Percentiles rank a stretch among this genome's conserved stretches.
phyloP scores from a whole-genome alignment of 2,329 filamentous ascomycete species.

The Didymella keratinophila region DNA sequence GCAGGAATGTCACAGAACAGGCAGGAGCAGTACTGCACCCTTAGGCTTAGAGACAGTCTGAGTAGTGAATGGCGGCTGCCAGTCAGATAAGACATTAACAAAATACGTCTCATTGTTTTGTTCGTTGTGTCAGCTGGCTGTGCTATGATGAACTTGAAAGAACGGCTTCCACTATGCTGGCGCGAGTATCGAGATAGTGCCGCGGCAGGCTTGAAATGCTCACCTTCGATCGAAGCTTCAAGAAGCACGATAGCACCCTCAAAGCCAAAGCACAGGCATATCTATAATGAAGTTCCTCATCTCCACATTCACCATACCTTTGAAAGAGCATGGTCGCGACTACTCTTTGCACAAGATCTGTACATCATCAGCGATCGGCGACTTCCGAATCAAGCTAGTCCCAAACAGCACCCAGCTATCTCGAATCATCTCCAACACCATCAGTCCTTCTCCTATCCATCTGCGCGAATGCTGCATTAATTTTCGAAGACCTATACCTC shows the following conservation, averaged over 20 bases:
- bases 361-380: constrained; percentile 10
- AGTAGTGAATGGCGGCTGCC: not conserved
- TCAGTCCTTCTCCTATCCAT: constrained; percentile 14
- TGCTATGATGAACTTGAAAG: not conserved
- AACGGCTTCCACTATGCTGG: not conserved
- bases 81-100: not conserved
- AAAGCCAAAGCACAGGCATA: not conserved
- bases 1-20: not conserved
- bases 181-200: not conserved
- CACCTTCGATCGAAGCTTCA: not conserved
- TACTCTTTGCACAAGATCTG: not conserved
- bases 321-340: not conserved
- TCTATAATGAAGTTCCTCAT: not conserved
- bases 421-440: constrained; percentile 13
- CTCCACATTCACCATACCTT: not conserved
- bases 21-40: not conserved
- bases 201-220: not conserved
- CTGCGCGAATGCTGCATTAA: not conserved
- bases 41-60: not conserved
- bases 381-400: constrained; percentile 21
- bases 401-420: constrained; percentile 12
- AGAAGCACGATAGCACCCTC: not conserved
- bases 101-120: not conserved
- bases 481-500: not conserved
- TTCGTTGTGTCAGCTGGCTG: not conserved